These are phyloP conservation scores for Wickerhamomyces sp. DNA, from an alignment of 1,139 yeast species.

Conservation along the genomic window DNA sequence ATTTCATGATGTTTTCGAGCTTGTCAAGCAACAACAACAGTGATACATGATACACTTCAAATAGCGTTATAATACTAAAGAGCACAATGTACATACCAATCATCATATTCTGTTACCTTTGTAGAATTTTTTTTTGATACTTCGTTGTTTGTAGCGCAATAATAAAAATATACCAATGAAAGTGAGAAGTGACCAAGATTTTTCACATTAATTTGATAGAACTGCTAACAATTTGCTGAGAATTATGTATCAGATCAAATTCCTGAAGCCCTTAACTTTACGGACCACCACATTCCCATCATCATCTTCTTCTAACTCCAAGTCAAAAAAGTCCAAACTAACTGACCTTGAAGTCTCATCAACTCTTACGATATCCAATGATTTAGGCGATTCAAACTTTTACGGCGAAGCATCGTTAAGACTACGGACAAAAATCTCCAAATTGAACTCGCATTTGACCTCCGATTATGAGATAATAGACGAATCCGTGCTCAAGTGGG, in stretches of 20 bases:
- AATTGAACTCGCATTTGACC: background rate
- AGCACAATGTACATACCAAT: background rate
- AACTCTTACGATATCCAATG: constrained; percentile 23
- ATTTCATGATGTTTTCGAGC: constrained; percentile 17
- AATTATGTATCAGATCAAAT: constrained; percentile 24
- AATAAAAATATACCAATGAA: background rate
- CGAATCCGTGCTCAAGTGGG: constrained; percentile 11
- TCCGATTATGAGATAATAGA: background rate
- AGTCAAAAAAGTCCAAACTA: constrained; percentile 7
- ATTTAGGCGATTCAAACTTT: constrained; percentile 26
- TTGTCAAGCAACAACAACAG: constrained; percentile 8
- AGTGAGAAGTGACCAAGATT: no score
- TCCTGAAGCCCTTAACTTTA: constrained; percentile 20
- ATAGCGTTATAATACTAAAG: no score
- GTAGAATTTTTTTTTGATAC: background rate
- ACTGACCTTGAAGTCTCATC: constrained; percentile 15
- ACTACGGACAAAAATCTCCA: constrained; percentile 2
- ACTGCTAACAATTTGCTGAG: background rate
- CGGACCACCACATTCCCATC: constrained; percentile 3
- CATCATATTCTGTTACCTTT: background rate
- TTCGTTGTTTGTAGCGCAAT: background rate
- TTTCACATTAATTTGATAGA: no score
- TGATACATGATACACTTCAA: no score
- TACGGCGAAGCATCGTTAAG: constrained; percentile 17
- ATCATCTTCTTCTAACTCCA: background rate